Base-by-base conservation (phyloP, 108 stramenopile species). In the Stephanodiscus triporus region DNA sequence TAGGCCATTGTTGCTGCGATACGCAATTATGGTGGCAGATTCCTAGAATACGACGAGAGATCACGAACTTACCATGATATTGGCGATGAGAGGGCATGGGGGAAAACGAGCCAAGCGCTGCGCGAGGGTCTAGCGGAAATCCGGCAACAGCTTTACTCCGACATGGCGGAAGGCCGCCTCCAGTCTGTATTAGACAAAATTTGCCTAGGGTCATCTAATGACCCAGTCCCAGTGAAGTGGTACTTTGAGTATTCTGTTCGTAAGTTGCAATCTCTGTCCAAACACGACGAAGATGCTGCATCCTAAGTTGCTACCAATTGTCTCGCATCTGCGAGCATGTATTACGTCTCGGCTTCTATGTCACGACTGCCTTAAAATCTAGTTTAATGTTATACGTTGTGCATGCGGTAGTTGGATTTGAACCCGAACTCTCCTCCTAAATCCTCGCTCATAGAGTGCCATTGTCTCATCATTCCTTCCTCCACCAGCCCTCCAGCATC, bases 31-130 rank as follows among this genome's bases (percentile, higher is more conserved):
- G 45, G 47, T 2, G 72, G 72, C n/a, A 51, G 92, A 27, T 93
- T 93, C 57, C 85, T 93, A 1, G 87, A 93, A 32, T 81, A 84
- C 53, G 85, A 89, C 54, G 60, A 64, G 27, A 23, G 0, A 17
- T 54, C 76, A 8, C 76, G 78, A 5, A 48, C 80, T 0, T 90
- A 88, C 78, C 68, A 55, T 40, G 91, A 90, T 67, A 87, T 90
- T 58, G 88, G 88, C 34, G 86, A 90, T 45, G 81, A 81, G 51
- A 92, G 86, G 65, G 91, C 91, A 11, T 65, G 76, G 4, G 84
- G 78, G 51, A 92, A 92, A 65, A 90, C 91, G 1, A 45, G 43
- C 13, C 43, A 45, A 45, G 43, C 43, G 14, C 43, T 45, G 43
- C 43, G 43, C 16, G 88, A 92, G 74, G 91, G 91, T 14, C 86